These are phyloP conservation scores for Lasiodiplodia gonubiensis DNA, from an alignment of 2,329 filamentous ascomycete genomes.

Conservation along the genomic window DNA sequence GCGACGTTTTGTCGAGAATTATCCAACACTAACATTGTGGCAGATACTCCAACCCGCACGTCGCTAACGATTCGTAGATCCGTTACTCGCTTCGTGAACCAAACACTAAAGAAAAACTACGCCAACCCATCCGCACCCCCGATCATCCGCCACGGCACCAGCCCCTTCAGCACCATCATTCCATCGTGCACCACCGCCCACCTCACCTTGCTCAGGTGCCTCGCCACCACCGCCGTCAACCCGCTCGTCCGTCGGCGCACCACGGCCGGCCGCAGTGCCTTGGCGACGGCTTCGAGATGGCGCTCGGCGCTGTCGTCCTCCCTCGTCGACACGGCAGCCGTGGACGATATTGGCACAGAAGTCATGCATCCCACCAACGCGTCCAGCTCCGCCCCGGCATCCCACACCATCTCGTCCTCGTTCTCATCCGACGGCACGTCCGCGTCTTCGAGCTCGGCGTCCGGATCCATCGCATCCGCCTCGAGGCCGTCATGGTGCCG, in stretches of 20 bases:
- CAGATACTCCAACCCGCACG: no score
- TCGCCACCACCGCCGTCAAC: constrained; percentile 61
- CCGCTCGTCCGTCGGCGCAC: constrained; percentile 57
- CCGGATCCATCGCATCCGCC: constrained; percentile 11
- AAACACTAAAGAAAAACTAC: no score
- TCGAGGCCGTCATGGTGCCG: background rate
- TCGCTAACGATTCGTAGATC: no score
- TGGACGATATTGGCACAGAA: constrained; percentile 37
- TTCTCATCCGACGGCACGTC: constrained; percentile 31
- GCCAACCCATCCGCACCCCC: background rate
- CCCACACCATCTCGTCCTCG: constrained; percentile 59
- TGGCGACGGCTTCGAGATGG: background rate
- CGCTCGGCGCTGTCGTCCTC: background rate
- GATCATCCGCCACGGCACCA: constrained; percentile 48
- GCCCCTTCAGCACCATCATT: constrained; percentile 59
- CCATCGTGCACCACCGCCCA: constrained; percentile 69
- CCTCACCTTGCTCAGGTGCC: constrained; percentile 61
- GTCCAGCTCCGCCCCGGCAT: constrained; percentile 57
- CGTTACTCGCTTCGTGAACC: no score
- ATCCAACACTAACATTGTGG: no score
- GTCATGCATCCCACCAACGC: constrained; percentile 50
- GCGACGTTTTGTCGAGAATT: background rate
- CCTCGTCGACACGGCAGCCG: background rate
- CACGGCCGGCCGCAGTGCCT: background rate
- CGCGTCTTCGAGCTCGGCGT: constrained; percentile 15